A percentile compares a stretch with the other conserved stretches of the same genome.
Evolutionary conservation across 768 basidiomycete genomes (phyloP).

Genomic region (Termitomyces sp.): DNA sequence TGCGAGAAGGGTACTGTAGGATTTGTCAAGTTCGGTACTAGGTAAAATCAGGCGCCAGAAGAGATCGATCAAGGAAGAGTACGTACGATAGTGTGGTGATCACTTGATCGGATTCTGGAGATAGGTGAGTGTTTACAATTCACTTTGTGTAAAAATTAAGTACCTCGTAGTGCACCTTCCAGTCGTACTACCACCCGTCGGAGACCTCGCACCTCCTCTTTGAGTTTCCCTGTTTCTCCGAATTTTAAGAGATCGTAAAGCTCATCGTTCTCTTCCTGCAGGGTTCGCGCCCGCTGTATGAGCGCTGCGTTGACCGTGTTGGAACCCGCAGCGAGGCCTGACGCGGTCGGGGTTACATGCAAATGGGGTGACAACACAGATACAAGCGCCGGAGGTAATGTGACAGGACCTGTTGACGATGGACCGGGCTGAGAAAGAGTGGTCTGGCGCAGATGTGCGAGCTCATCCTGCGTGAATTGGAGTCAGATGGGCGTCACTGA

Average conservation of each 20-base stretch:
- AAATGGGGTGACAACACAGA: conserved; percentile 68
- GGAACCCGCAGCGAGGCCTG: conserved; percentile 26
- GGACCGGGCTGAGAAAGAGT: conserved; percentile 55
- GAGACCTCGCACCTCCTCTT: conserved; percentile 74
- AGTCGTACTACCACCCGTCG: conserved; percentile 62
- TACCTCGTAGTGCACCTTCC: conserved; percentile 75
- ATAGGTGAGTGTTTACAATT: neutral
- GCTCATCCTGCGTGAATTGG: conserved; percentile 57
- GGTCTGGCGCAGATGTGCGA: conserved; percentile 61
- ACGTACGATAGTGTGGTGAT: conserved; percentile 71
- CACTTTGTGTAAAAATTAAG: neutral
- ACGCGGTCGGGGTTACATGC: conserved; percentile 30
- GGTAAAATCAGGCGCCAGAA: conserved; percentile 10
- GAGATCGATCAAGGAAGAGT: conserved; percentile 7
- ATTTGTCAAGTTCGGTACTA: conserved; percentile 75
- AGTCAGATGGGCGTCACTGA: conserved; percentile 9
- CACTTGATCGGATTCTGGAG: conserved; percentile 69
- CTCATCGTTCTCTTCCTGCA: conserved; percentile 88
- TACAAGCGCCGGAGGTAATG: conserved; percentile 66
- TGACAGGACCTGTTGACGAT: conserved; percentile 54
- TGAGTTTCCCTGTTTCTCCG: conserved; percentile 74
- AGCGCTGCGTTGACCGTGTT: conserved; percentile 69
- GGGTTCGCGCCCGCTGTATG: conserved; percentile 60
- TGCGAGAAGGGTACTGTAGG: conserved; percentile 56
- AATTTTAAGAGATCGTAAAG: conserved; percentile 69